Conservation (phyloP, 2,329 filamentous ascomycete genomes). For the Neonectria sp. region DNA sequence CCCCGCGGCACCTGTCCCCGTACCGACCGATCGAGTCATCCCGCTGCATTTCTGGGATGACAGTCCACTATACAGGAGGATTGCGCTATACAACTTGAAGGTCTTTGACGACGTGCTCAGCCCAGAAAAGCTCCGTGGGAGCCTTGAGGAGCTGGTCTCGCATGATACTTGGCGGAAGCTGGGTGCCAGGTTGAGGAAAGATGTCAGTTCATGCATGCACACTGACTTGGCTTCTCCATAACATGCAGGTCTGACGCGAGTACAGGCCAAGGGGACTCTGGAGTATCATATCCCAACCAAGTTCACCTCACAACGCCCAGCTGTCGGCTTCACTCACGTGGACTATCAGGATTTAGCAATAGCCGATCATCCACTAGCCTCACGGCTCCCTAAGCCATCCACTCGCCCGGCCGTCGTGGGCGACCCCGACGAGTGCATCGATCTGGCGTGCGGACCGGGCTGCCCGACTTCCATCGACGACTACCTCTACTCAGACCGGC, state of each 20-base stretch:
- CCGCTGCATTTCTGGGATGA: constrained; percentile 29
- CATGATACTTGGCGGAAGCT: constrained; percentile 24
- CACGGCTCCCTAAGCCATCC: constrained; percentile 24
- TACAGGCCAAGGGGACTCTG: constrained; percentile 5
- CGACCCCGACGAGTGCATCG: constrained; percentile 14
- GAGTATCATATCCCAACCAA: constrained; percentile 26
- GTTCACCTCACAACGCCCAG: constrained; percentile 16
- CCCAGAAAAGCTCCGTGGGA: constrained; percentile 24
- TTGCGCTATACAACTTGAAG: constrained; percentile 27
- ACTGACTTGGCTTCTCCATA: background rate
- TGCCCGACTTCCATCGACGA: constrained; percentile 23
- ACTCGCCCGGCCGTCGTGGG: constrained; percentile 11
- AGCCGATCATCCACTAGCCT: constrained; percentile 23
- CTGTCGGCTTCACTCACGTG: constrained; percentile 21
- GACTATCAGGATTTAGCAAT: constrained; percentile 16
- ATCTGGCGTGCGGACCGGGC: constrained; percentile 20
- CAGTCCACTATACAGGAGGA: constrained; percentile 25
- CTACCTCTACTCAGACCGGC: constrained; percentile 20
- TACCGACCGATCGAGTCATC: constrained; percentile 22
- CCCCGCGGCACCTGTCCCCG: constrained; percentile 12
- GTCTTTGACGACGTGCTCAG: constrained; percentile 30
- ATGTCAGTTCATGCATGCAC: constrained; percentile 14
- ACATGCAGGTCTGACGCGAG: background rate
- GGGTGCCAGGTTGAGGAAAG: constrained; percentile 24
- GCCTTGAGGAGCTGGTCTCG: constrained; percentile 25